Conservation (phyloP, 345 rosid genomes). For the Citrus australasica region DNA sequence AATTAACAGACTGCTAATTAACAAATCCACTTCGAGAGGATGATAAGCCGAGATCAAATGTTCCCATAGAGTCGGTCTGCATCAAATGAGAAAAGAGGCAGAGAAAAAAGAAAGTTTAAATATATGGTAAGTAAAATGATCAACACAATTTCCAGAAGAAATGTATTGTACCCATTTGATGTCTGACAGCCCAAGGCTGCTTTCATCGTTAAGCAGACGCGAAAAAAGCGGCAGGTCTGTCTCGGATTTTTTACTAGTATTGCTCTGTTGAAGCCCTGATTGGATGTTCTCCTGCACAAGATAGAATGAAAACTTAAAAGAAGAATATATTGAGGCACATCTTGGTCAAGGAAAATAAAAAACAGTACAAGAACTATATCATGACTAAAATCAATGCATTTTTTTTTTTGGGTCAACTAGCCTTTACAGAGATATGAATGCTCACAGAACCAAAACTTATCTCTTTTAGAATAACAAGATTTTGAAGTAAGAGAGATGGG, state of each 20-base stretch:
- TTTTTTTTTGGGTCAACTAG: no score
- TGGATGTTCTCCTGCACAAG: conserved; percentile 40
- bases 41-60: conserved; percentile 76
- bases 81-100: neutral
- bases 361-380: neutral
- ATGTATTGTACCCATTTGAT: conserved; percentile 77
- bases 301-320: neutral
- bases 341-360: neutral
- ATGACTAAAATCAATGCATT: neutral
- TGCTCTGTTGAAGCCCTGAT: conserved; percentile 29
- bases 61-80: conserved; percentile 83
- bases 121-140: neutral
- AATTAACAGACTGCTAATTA: conserved; percentile 19
- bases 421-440: neutral
- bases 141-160: neutral
- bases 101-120: neutral
- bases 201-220: conserved; percentile 48
- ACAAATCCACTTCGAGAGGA: conserved; percentile 39
- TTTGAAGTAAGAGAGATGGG: neutral
- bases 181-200: conserved; percentile 86
- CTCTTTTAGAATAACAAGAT: neutral
- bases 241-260: conserved; percentile 35
- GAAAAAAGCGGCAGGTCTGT: conserved; percentile 42
- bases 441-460: neutral
- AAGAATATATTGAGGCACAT: neutral